Base-by-base conservation (phyloP, 257 asterid genomes). In the Galeopsis tetrahit region DNA sequence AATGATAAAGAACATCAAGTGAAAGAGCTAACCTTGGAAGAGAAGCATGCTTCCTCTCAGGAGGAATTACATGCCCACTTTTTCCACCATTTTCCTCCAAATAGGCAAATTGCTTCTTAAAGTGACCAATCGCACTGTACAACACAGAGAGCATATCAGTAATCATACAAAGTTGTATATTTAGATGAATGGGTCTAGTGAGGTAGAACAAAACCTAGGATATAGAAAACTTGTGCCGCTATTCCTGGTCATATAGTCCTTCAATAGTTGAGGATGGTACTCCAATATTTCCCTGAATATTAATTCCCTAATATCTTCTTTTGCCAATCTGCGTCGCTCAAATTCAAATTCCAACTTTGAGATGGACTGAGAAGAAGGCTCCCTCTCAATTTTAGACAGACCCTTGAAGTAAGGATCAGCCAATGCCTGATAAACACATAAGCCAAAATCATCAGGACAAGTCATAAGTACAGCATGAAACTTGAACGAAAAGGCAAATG, bases 351-450 rank as follows among this genome's bases (percentile, higher is more conserved):
- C 98, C 73, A 90, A 67, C 87, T 90, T 90, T 21, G 93, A 90
- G 81, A 93, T 88, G 61, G 89, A 89, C 78, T 80, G 90, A 80
- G 89, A 85, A 76, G 97, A 85, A 65, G 97, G 98, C 81, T 93
- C 98, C 82, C 97, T 81, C 84, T 90, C 98, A 75, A 87, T 75
- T 75, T 87, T 93, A 35, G 98, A 81, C 63, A 93, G 85, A 13
- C 98, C 97, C 81, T 85, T 90, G 81, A 93, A 93, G 83, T 90
- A 93, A 36, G 97, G 97, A 88, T 92, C 95, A 46, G 93, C 87
- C 85, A 92, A 84, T 51, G 97, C 98, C 98, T 92, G 70, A 63
- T 67, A 73, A 80, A 51, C 75, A 81, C 11, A 74, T 46, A 59
- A 3, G 39, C 34, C 63, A 78, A 55, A 55, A 70, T 77, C 71